Base-by-base conservation (phyloP, 257 asterid genomes). In the Avicennia marina region DNA sequence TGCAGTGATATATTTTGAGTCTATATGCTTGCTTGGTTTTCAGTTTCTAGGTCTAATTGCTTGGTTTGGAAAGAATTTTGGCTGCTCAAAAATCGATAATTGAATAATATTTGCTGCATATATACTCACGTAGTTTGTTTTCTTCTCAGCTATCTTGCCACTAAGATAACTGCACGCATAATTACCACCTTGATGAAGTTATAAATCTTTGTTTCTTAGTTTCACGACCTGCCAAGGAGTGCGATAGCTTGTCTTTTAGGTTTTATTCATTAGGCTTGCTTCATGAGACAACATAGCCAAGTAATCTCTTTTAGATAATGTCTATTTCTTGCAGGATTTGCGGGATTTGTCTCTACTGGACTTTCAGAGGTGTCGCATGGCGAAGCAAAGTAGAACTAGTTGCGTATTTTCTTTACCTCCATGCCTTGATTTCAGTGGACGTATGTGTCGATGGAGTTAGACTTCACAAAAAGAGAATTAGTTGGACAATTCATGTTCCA, bases 301-400 rank as follows among this genome's bases (percentile, higher is more conserved):
- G 39, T 32, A 39, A 39, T 47, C 50, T 48, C 2, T 15, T 49
- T 22, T 11, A 46, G 12, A 25, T 31, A 25, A 45, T 24, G 71
- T 72, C 74, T 25, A 72, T 45, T 39, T 64, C 62, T 40, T 29
- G 62, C 71, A 11, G 10, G 71, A 58, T 64, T 64, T 41, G 11
- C 65, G 69, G 69, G 79, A 68, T 71, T 55, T 55, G 40, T 58
- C 2, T 24, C 29, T 20, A 19, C 20, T 58, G 50, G 57, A 20
- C 59, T 68, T 34, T 41, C 53, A 18, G n/a, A 50, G 61, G 50
- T 63, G 64, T 66, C 53, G 11, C 20, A 7, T 16, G 33, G n/a
- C 32, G 6, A 40, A 44, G 7, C 12, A 58, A 24, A 21, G 16
- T 1, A 12, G 5, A 25, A 20, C 9, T 36, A 24, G 33, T 24